Evolutionary conservation across 2,329 filamentous ascomycete species (phyloP).

Genomic region (Bipolaris sorokiniana): DNA sequence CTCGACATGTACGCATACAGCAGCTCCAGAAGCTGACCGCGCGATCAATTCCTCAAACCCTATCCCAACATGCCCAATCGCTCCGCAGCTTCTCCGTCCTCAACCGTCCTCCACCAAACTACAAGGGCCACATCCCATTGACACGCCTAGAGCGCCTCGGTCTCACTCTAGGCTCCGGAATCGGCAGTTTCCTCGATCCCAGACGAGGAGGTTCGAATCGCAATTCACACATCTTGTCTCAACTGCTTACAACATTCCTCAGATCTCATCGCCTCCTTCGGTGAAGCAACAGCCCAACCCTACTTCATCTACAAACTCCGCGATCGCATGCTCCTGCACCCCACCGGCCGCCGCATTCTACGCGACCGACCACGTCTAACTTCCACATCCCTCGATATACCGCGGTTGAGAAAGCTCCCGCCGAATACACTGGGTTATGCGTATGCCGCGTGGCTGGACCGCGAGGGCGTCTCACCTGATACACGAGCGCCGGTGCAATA

Average conservation of each 20-base stretch:
- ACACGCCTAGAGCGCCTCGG: conserved; percentile 76
- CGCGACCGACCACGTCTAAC: conserved; percentile 88
- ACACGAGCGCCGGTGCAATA: conserved; percentile 83
- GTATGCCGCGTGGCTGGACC: conserved; percentile 90
- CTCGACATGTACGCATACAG: conserved; percentile 17
- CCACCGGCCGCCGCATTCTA: conserved; percentile 88
- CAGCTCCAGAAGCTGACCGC: conserved; percentile 16
- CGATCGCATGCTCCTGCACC: conserved; percentile 82
- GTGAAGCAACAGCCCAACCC: conserved; percentile 90
- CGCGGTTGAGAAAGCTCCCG: conserved; percentile 73
- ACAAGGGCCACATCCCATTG: conserved; percentile 90
- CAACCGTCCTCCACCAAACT: conserved; percentile 83
- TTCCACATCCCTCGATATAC: conserved; percentile 70
- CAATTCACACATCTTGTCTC: neutral
- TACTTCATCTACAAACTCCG: conserved; percentile 94
- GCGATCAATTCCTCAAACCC: neutral
- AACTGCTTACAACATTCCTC: conserved; percentile 1
- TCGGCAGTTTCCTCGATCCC: conserved; percentile 72
- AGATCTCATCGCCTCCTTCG: conserved; percentile 95
- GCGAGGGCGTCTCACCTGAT: conserved; percentile 91
- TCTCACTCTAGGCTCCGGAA: conserved; percentile 67
- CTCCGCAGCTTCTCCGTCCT: conserved; percentile 75
- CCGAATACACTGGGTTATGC: conserved; percentile 76
- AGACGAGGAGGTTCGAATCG: conserved; percentile 70
- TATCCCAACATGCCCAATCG: neutral